Percentiles rank a stretch among this genome's conserved stretches.
These are phyloP conservation scores for Vitis rotundifolia DNA, from an alignment of 164 flowering plant genomes.

Conservation along the genomic window DNA sequence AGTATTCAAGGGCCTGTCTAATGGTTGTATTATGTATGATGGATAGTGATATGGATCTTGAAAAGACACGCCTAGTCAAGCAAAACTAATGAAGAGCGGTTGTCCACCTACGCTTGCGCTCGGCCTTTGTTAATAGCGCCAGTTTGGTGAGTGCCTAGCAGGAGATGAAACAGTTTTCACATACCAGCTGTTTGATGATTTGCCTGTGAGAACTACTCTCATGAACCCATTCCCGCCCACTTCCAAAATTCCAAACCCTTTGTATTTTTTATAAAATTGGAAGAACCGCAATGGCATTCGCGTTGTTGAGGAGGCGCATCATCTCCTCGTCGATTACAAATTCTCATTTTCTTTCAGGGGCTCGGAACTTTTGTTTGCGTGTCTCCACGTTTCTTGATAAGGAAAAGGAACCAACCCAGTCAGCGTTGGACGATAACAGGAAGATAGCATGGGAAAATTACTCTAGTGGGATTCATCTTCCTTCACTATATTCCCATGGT, in stretches of 20 bases:
- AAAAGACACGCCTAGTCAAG: too few relatives aligned
- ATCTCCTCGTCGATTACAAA: slow-evolving; percentile 1
- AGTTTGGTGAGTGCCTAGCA: neutral
- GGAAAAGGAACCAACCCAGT: slow-evolving; percentile 10
- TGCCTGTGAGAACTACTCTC: slow-evolving; percentile 9
- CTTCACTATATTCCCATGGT: slow-evolving; percentile 35
- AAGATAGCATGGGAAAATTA: neutral
- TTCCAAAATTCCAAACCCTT: neutral
- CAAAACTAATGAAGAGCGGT: too few relatives aligned
- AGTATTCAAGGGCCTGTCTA: too few relatives aligned
- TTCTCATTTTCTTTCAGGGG: slow-evolving; percentile 14
- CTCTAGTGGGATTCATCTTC: slow-evolving; percentile 24
- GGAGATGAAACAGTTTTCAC: neutral
- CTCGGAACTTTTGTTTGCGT: slow-evolving; percentile 23
- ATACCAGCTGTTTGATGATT: slow-evolving; percentile 34
- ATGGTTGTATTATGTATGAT: too few relatives aligned
- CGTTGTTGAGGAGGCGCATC: slow-evolving; percentile 18
- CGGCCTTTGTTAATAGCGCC: too few relatives aligned
- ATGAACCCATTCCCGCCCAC: neutral
- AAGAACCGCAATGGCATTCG: slow-evolving; percentile 18
- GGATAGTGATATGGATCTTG: too few relatives aligned
- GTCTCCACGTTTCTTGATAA: slow-evolving; percentile 10
- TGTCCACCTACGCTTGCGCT: too few relatives aligned
- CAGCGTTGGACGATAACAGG: neutral
- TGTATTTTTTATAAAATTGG: too few relatives aligned